phyloP scores from a whole-genome alignment of 352 stramenopile genomes.

The Phytophthora multivora region DNA sequence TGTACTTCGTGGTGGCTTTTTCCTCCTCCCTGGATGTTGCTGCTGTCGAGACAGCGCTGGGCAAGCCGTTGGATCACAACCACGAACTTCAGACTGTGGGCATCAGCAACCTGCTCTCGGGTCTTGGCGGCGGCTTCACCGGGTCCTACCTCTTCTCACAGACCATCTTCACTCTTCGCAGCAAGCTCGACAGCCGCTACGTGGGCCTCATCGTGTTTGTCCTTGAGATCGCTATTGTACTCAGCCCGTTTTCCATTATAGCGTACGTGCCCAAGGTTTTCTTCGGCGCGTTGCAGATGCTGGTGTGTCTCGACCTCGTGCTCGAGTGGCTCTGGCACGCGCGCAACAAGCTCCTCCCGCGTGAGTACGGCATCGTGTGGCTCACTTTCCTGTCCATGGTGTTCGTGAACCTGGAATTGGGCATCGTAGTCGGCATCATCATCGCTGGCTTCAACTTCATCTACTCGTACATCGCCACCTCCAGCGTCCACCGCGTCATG shows the following conservation, averaged over 20 bases:
- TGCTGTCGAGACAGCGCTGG: slow-evolving; percentile 97
- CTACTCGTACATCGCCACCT: slow-evolving; percentile 74
- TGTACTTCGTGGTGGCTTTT: slow-evolving; percentile 99
- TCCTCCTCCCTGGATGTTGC: slow-evolving; percentile 97
- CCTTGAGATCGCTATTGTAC: slow-evolving; percentile 73
- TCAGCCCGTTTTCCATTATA: slow-evolving; percentile 95
- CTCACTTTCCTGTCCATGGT: slow-evolving; percentile 95
- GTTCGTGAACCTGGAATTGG: slow-evolving; percentile 93
- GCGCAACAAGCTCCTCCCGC: slow-evolving; percentile 81
- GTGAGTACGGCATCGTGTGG: slow-evolving; percentile 94
- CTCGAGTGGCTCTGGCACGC: slow-evolving; percentile 95
- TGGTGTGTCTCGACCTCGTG: slow-evolving; percentile 98
- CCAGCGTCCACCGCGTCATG: slow-evolving; percentile 78
- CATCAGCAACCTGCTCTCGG: slow-evolving; percentile 96
- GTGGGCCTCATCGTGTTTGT: slow-evolving; percentile 80
- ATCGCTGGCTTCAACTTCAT: slow-evolving; percentile 91
- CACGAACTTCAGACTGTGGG: slow-evolving; percentile 95
- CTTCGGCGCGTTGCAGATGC: slow-evolving; percentile 96
- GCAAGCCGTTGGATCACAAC: slow-evolving; percentile 95
- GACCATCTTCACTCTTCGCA: slow-evolving; percentile 91
- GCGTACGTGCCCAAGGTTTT: slow-evolving; percentile 97
- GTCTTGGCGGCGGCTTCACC: slow-evolving; percentile 96
- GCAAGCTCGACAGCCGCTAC: slow-evolving; percentile 73
- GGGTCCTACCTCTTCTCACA: slow-evolving; percentile 99
- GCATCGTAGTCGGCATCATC: slow-evolving; percentile 94